These are phyloP conservation scores for Pythium folliculosum DNA, from an alignment of 352 stramenopile species.

Conservation along the genomic window DNA sequence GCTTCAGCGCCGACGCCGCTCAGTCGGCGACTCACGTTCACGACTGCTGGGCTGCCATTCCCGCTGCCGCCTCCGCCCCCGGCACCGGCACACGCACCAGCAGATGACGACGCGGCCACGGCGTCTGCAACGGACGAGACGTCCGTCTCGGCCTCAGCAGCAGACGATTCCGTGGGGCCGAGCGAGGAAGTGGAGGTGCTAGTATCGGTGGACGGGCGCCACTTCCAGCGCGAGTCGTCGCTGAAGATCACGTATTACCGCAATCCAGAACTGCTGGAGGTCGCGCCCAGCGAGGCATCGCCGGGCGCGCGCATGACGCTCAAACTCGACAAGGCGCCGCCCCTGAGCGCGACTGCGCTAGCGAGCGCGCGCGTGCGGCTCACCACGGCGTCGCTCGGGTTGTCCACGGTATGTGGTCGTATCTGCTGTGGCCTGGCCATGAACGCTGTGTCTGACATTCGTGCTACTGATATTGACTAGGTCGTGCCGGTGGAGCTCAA, in stretches of 20 bases:
- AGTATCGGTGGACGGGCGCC: conserved; percentile 49
- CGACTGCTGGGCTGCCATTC: conserved; percentile 44
- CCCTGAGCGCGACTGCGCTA: conserved; percentile 6
- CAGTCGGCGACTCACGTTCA: conserved; percentile 45
- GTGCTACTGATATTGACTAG: neutral
- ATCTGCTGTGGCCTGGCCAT: neutral
- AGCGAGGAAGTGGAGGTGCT: conserved; percentile 52
- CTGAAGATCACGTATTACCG: conserved; percentile 35
- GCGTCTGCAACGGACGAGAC: neutral
- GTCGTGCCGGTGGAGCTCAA: conserved; percentile 14
- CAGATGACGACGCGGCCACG: neutral
- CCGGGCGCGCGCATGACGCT: conserved; percentile 28
- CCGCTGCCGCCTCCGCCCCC: conserved; percentile 1
- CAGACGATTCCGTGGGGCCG: conserved; percentile 4
- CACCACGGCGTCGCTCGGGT: conserved; percentile 19
- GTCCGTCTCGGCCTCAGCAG: neutral
- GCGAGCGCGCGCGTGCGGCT: conserved; percentile 26
- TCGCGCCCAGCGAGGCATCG: conserved; percentile 27
- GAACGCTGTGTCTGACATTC: no score
- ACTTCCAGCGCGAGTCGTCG: conserved; percentile 43
- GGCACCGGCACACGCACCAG: no score
- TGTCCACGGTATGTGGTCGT: conserved; percentile 25
- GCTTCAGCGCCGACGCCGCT: neutral
- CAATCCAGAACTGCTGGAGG: conserved; percentile 21
- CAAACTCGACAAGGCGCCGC: conserved; percentile 21